Conservation (phyloP, 371 early-diverging fungal genomes). For the Phascolomyces articulosus region DNA sequence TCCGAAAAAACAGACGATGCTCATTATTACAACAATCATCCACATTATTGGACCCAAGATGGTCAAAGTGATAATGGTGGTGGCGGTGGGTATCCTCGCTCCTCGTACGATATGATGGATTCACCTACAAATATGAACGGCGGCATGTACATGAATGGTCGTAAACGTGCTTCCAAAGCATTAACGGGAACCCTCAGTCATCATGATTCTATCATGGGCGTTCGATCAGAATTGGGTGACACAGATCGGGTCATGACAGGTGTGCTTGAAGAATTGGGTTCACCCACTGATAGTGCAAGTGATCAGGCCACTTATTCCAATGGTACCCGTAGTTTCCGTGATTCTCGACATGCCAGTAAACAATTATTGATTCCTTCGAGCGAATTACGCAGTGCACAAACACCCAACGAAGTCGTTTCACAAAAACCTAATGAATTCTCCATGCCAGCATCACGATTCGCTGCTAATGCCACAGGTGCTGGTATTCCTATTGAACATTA, state of each 20-base stretch:
- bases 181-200: slow-evolving; percentile 10
- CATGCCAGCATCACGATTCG: slow-evolving; percentile 23
- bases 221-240: slow-evolving; percentile 37
- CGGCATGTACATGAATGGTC: not conserved
- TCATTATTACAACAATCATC: slow-evolving; percentile 12
- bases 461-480: slow-evolving; percentile 20
- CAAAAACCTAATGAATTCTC: slow-evolving; percentile 53
- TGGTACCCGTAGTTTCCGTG: slow-evolving; percentile 24
- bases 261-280: slow-evolving; percentile 24
- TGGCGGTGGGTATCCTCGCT: not conserved
- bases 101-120: not conserved
- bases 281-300: slow-evolving; percentile 14
- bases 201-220: slow-evolving; percentile 8
- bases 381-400: slow-evolving; percentile 26
- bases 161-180: slow-evolving; percentile 18
- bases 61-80: not conserved
- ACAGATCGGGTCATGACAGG: slow-evolving; percentile 35
- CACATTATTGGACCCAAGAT: slow-evolving; percentile 13
- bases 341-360: slow-evolving; percentile 34
- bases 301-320: slow-evolving; percentile 5
- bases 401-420: slow-evolving; percentile 39
- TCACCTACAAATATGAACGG: not conserved
- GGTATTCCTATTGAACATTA: slow-evolving; percentile 27
- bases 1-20: slow-evolving; percentile 14
- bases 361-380: slow-evolving; percentile 5